Base-by-base conservation (phyloP, 2,329 filamentous ascomycete species). In the Colletotrichum filicis region DNA sequence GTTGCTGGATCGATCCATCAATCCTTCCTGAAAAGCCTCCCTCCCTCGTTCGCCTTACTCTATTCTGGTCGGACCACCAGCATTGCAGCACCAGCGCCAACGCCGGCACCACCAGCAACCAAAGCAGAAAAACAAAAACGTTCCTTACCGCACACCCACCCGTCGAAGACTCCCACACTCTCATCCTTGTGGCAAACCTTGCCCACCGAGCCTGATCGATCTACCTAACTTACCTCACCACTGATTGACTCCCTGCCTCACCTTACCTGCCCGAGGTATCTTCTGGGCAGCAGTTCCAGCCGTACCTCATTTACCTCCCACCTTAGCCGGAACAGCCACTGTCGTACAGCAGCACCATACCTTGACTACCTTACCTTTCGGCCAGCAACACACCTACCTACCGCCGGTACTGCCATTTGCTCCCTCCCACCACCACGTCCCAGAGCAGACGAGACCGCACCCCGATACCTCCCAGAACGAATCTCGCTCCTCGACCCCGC, bases 111-210 rank as follows among this genome's bases (percentile, higher is more conserved):
- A 49, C 42, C 42, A 49, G 42, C 42, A 49, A 49, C 19, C 42
- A 49, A 22, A 49, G 24, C 59, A 67, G 30, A 61, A 57, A 53
- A 19, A 22, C 55, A 55, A 49, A 32, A 64, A 70, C 66, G 46
- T 60, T 64, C 59, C 28, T 57, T 60, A 55, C 56, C 42, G n/a
- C 32, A 60, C 42, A 24, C 32, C 46, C 28, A 7, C 58, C 66
- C 53, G 63, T 24, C 56, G 32, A 71, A 71, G 62, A 57, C 59
- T 49, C 62, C 56, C 62, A 32, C 62, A 22, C 62, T 26, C 32
- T 65, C 67, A 73, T 65, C 67, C 71, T 62, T 66, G 70, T 66
- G 71, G 71, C 71, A 73, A 71, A 71, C 66, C 56, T 73, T 73
- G 60, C 55, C 58, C 37, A 68, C 42, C 42, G 35, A 53, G 63